These are phyloP conservation scores for Gossypium schwendimanii DNA, from an alignment of 441 rosid genomes.

Conservation along the genomic window DNA sequence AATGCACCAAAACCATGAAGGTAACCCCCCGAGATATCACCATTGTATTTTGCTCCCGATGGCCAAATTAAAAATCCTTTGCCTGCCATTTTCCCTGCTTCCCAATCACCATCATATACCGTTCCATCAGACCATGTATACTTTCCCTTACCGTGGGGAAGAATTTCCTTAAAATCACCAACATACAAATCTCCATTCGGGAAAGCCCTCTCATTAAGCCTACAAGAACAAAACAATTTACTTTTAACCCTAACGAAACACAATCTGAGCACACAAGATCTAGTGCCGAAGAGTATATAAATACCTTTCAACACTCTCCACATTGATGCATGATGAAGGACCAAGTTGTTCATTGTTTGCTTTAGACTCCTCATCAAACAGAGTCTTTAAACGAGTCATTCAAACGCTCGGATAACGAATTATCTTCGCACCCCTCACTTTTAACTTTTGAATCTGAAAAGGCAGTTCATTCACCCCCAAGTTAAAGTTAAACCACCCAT, in stretches of 20 bases:
- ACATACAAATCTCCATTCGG: constrained; percentile 62
- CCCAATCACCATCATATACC: constrained; percentile 86
- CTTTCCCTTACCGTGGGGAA: constrained; percentile 76
- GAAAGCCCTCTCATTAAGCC: constrained; percentile 44
- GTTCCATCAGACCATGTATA: constrained; percentile 71
- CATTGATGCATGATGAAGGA: constrained; percentile 16
- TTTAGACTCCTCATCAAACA: constrained; percentile 11
- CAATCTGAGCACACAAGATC: not conserved
- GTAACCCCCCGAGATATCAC: constrained; percentile 81
- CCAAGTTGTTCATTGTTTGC: constrained; percentile 7
- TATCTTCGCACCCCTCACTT: not conserved
- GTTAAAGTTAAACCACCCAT: not conserved
- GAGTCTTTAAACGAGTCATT: constrained; percentile 10
- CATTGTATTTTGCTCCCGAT: constrained; percentile 74
- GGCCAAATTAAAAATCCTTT: constrained; percentile 66
- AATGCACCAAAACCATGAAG: constrained; percentile 77
- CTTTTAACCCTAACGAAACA: not conserved
- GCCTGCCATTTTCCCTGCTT: constrained; percentile 75
- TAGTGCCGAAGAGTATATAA: not conserved
- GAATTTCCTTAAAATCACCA: constrained; percentile 49
- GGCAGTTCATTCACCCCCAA: not conserved
- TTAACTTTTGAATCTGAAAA: not conserved
- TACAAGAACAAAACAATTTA: constrained; percentile 20
- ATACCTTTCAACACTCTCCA: constrained; percentile 38
- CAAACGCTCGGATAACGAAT: not conserved